phyloP scores from a whole-genome alignment of 108 stramenopile genomes.

The Schizochytrium sp. region DNA sequence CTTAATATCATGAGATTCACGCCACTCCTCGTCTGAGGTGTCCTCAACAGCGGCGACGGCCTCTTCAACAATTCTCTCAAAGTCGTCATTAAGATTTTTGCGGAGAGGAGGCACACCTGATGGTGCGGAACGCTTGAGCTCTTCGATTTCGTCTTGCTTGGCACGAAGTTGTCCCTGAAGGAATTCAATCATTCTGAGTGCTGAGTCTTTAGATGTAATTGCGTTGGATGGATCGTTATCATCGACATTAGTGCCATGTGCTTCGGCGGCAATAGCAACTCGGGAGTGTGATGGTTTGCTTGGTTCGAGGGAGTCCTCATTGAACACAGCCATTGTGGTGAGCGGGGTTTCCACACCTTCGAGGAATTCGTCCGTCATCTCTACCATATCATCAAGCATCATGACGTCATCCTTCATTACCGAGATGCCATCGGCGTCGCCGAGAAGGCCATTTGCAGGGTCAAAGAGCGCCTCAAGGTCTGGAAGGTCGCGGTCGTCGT shows the following conservation, averaged over 20 bases:
- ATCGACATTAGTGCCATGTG: background rate
- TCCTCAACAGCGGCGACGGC: constrained; percentile 46
- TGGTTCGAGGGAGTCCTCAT: constrained; percentile 32
- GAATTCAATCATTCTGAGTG: constrained; percentile 27
- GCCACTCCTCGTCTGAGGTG: constrained; percentile 53
- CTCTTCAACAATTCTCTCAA: constrained; percentile 51
- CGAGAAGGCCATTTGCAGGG: constrained; percentile 15
- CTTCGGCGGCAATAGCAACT: too few relatives aligned
- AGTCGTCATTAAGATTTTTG: constrained; percentile 56
- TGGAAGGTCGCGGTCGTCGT: constrained; percentile 41
- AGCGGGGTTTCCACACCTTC: constrained; percentile 58
- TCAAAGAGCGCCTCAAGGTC: constrained; percentile 3
- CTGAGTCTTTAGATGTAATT: constrained; percentile 8
- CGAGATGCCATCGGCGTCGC: background rate
- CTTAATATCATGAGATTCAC: background rate
- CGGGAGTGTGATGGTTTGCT: background rate
- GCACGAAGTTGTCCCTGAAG: constrained; percentile 53
- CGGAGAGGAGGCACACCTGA: background rate
- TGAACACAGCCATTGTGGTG: constrained; percentile 51
- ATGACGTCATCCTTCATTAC: constrained; percentile 42
- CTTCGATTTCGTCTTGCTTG: constrained; percentile 30
- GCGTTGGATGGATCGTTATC: background rate
- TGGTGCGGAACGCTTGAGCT: background rate
- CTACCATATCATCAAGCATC: constrained; percentile 53
- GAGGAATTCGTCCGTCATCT: constrained; percentile 52